phyloP scores from a whole-genome alignment of 129 eudicot genomes.

The Arctium minus region DNA sequence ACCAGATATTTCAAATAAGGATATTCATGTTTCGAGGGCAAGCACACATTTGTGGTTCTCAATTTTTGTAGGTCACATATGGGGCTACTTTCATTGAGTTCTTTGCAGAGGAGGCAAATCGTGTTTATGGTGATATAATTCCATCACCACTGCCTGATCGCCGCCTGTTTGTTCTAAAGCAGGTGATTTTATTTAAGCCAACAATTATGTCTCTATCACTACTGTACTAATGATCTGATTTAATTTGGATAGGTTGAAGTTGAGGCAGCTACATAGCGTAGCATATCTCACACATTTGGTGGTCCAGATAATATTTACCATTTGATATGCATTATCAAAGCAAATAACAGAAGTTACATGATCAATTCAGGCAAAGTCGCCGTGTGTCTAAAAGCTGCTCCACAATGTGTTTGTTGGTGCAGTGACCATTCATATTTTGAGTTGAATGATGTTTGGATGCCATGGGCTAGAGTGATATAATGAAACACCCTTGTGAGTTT shows the following conservation, averaged over 20 bases:
- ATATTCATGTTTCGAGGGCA: not conserved
- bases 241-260: not conserved
- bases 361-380: not conserved
- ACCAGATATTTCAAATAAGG: not conserved
- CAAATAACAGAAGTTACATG: not conserved
- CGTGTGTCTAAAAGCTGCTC: not conserved
- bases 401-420: not conserved
- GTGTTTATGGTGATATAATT: conserved; percentile 83
- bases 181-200: conserved; percentile 42
- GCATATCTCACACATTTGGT: not conserved
- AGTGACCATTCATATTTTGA: not conserved
- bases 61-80: conserved; percentile 58
- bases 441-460: not conserved
- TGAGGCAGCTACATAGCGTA: not conserved
- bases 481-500: not conserved
- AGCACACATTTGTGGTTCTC: not conserved
- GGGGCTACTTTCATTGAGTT: conserved; percentile 86
- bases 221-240: not conserved
- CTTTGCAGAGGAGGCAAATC: conserved; percentile 92
- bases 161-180: conserved; percentile 79
- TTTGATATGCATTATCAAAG: too few species aligned
- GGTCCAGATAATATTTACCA: not conserved
- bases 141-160: conserved; percentile 79
- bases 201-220: not conserved
- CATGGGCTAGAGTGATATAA: not conserved